These are phyloP conservation scores for Trypanosoma rangeli DNA, from an alignment of 208 protist species.

Conservation along the genomic window DNA sequence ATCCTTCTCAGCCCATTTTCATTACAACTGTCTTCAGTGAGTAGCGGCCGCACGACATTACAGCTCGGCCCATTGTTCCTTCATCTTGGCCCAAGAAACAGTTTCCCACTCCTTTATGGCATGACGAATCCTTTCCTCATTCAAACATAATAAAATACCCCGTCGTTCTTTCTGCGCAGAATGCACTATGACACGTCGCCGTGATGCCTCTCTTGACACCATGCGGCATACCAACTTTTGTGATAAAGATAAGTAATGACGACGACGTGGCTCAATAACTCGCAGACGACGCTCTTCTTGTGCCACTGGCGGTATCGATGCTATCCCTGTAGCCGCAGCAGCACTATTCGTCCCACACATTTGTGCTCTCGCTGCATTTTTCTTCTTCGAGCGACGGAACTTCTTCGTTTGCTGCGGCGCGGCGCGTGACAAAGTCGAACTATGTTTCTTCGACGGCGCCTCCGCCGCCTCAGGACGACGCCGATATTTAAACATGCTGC, in stretches of 20 bases:
- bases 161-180: slow-evolving; percentile 3
- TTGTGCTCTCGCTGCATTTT: background rate
- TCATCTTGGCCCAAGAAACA: background rate
- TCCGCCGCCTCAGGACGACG: background rate
- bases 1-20: background rate
- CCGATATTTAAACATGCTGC: background rate
- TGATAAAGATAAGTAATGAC: background rate
- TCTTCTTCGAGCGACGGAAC: background rate
- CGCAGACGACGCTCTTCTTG: background rate
- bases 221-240: slow-evolving; percentile 3
- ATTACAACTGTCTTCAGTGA: background rate
- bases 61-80: background rate
- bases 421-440: background rate
- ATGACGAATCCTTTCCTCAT: slow-evolving; percentile 21
- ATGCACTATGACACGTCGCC: background rate
- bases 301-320: background rate
- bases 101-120: slow-evolving; percentile 14
- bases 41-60: background rate
- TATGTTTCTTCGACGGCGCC: background rate
- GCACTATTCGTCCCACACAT: background rate
- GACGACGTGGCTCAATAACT: background rate
- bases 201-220: slow-evolving; percentile 4
- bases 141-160: background rate
- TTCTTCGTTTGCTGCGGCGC: background rate
- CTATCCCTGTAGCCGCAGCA: background rate